Percentiles rank a stretch among this genome's conserved stretches.
Conservation (phyloP, 768 basidiomycete species). For the Auriculariales sp. region DNA sequence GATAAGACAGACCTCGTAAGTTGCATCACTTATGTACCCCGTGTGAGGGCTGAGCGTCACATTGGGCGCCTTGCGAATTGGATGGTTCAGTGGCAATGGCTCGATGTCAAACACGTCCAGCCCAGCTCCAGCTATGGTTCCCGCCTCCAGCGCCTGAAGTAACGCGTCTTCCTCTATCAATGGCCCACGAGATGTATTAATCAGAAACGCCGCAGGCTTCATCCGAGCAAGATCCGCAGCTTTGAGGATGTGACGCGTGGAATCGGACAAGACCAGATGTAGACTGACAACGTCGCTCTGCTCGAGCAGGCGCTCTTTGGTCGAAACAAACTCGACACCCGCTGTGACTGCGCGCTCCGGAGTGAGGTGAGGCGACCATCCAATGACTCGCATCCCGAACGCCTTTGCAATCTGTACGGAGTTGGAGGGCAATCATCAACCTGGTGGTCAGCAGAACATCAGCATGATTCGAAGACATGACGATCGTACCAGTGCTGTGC, state of each 20-base stretch:
- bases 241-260: conserved; percentile 34
- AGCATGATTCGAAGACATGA: conserved; percentile 1
- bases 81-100: conserved; percentile 45
- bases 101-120: conserved; percentile 55
- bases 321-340: conserved; percentile 31
- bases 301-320: conserved; percentile 39
- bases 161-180: conserved; percentile 46
- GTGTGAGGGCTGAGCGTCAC: conserved; percentile 49
- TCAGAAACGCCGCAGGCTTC: conserved; percentile 42
- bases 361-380: conserved; percentile 53
- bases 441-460: neutral
- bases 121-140: conserved; percentile 41
- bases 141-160: conserved; percentile 29
- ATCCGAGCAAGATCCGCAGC: conserved; percentile 33
- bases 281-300: conserved; percentile 46
- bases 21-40: conserved; percentile 38
- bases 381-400: conserved; percentile 44
- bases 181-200: conserved; percentile 56
- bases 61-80: conserved; percentile 33
- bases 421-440: neutral
- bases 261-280: conserved; percentile 40
- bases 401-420: conserved; percentile 35
- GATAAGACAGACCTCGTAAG: conserved; percentile 27
- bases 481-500: conserved; percentile 30
- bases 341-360: conserved; percentile 36